These are phyloP conservation scores for Berkeleyomyces rouxiae DNA, from an alignment of 2,329 filamentous ascomycete species.

Conservation along the genomic window DNA sequence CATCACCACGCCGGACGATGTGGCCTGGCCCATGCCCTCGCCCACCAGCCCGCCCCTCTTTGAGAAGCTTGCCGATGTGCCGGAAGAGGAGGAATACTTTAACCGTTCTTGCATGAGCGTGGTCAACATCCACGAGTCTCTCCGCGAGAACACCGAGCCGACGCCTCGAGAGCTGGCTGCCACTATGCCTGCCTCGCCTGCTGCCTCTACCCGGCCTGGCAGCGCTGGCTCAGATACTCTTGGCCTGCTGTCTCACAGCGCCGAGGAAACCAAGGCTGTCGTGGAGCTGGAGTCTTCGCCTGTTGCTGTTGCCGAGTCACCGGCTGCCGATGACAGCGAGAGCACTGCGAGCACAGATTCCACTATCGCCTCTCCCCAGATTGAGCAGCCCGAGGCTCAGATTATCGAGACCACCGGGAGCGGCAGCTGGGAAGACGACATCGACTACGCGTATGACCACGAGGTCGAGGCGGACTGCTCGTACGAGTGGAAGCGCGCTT, in stretches of 20 bases:
- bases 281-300: conserved; percentile 12
- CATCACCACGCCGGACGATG: conserved; percentile 26
- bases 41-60: conserved; percentile 22
- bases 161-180: conserved; percentile 25
- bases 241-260: conserved; percentile 19
- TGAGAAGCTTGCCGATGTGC: conserved; percentile 38
- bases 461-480: conserved; percentile 50
- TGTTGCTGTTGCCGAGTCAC: background rate
- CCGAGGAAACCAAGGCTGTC: conserved; percentile 19
- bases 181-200: conserved; percentile 17
- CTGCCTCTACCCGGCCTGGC: conserved; percentile 19
- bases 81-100: conserved; percentile 43
- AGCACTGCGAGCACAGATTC: background rate
- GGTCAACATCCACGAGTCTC: conserved; percentile 32
- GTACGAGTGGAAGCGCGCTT: conserved; percentile 46
- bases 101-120: conserved; percentile 28
- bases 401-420: background rate
- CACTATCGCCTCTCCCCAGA: background rate
- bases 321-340: background rate
- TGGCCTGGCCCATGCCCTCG: conserved; percentile 29
- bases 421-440: conserved; percentile 48
- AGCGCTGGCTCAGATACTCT: conserved; percentile 38
- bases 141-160: conserved; percentile 38
- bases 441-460: conserved; percentile 55
- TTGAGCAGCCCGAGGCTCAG: background rate